phyloP scores from a whole-genome alignment of 2,329 filamentous ascomycete genomes.

The Cladophialophora chaetospira region DNA sequence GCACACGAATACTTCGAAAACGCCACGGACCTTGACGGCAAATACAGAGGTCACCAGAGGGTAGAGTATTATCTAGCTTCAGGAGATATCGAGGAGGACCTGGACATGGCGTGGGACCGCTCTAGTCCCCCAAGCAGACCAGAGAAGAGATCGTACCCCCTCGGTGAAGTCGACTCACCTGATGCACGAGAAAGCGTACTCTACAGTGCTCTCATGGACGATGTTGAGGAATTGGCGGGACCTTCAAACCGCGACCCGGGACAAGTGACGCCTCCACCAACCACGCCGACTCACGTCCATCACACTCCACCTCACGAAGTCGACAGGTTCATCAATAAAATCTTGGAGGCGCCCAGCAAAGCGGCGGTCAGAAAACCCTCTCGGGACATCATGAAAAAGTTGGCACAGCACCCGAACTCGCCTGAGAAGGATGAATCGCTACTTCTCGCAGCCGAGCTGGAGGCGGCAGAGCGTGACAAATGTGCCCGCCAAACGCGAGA shows the following conservation, averaged over 20 bases:
- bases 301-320: conserved; percentile 1
- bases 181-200: too few relatives aligned
- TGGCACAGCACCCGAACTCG: neutral
- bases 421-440: neutral
- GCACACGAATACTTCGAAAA: conserved; percentile 10
- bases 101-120: too few relatives aligned
- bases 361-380: neutral
- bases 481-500: too few relatives aligned
- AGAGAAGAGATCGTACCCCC: too few relatives aligned
- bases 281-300: neutral
- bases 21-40: conserved; percentile 11
- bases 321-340: neutral
- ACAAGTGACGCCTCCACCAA: too few relatives aligned
- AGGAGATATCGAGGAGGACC: too few relatives aligned
- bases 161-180: too few relatives aligned
- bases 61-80: conserved; percentile 8
- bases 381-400: neutral
- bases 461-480: neutral
- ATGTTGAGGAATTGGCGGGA: too few relatives aligned
- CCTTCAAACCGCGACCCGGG: too few relatives aligned
- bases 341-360: neutral
- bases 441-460: neutral
- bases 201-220: too few relatives aligned
- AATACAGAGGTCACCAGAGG: conserved; percentile 8
- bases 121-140: too few relatives aligned